A percentile compares a stretch with the other conserved stretches of the same genome.
phyloP scores from a whole-genome alignment of 2,329 filamentous ascomycete species.

The Pseudocercospora eumusae region DNA sequence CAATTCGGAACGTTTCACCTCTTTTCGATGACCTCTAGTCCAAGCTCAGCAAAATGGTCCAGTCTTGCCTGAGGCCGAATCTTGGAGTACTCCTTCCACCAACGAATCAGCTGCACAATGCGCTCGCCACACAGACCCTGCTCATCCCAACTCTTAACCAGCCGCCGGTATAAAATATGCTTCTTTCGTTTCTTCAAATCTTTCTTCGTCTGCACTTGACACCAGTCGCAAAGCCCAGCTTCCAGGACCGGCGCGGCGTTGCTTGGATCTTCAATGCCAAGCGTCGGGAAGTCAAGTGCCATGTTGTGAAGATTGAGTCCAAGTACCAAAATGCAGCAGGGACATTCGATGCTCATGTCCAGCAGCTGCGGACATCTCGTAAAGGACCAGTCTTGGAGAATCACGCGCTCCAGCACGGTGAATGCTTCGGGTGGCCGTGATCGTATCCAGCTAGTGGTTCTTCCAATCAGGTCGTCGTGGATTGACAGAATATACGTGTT shows the following conservation, averaged over 20 bases:
- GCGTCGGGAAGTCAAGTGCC: background rate
- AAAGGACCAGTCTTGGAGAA: conserved; percentile 4
- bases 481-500: conserved; percentile 4
- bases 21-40: background rate
- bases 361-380: background rate
- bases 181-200: conserved; percentile 1
- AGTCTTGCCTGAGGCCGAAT: conserved; percentile 2
- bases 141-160: background rate
- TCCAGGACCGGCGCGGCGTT: background rate
- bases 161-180: background rate
- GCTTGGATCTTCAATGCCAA: conserved; percentile 3
- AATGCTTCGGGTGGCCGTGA: conserved; percentile 3
- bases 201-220: background rate
- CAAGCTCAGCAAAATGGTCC: conserved; percentile 1
- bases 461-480: conserved; percentile 1
- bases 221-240: background rate
- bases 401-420: background rate
- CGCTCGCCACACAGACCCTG: background rate
- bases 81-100: conserved; percentile 7
- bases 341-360: background rate
- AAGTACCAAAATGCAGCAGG: conserved; percentile 2
- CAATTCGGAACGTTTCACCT: background rate
- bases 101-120: conserved; percentile 2
- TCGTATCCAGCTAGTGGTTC: conserved; percentile 6
- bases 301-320: conserved; percentile 3